A percentile compares a stretch with the other conserved stretches of the same genome.
Evolutionary conservation across 1,139 yeast genomes (phyloP).

Genomic region (Debaryomyces robertsiae): DNA sequence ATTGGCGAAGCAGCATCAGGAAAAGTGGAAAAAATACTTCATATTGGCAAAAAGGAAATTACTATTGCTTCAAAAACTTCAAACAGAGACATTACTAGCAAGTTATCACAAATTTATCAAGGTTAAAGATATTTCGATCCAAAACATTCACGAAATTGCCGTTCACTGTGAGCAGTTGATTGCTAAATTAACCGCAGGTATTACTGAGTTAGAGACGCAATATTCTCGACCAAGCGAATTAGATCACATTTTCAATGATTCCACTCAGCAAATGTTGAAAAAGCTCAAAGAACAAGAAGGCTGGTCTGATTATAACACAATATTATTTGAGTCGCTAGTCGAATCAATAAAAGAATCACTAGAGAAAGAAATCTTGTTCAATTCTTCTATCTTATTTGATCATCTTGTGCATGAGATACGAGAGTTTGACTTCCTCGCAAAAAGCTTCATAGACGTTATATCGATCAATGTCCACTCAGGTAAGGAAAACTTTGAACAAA

Average conservation of each 20-base stretch:
- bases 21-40: conserved; percentile 50
- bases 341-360: conserved; percentile 46
- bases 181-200: conserved; percentile 26
- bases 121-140: neutral
- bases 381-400: conserved; percentile 54
- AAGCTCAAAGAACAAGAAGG: conserved; percentile 53
- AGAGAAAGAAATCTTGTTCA: conserved; percentile 56
- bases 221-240: conserved; percentile 54
- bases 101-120: conserved; percentile 12
- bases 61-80: conserved; percentile 44
- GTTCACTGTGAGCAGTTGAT: conserved; percentile 30
- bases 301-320: conserved; percentile 53
- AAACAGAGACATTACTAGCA: conserved; percentile 34
- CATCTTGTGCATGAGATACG: conserved; percentile 35
- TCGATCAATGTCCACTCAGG: conserved; percentile 5
- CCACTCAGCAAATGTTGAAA: conserved; percentile 44
- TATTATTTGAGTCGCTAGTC: conserved; percentile 42
- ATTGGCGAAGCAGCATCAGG: conserved; percentile 43
- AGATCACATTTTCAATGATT: conserved; percentile 48
- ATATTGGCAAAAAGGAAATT: conserved; percentile 62
- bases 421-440: conserved; percentile 24
- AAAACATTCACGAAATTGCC: conserved; percentile 13
- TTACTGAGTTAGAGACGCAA: conserved; percentile 51
- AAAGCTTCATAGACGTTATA: conserved; percentile 18
- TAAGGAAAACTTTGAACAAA: conserved; percentile 5